Evolutionary conservation across 2,329 filamentous ascomycete species (phyloP).

Genomic region (Diaporthe capsici): DNA sequence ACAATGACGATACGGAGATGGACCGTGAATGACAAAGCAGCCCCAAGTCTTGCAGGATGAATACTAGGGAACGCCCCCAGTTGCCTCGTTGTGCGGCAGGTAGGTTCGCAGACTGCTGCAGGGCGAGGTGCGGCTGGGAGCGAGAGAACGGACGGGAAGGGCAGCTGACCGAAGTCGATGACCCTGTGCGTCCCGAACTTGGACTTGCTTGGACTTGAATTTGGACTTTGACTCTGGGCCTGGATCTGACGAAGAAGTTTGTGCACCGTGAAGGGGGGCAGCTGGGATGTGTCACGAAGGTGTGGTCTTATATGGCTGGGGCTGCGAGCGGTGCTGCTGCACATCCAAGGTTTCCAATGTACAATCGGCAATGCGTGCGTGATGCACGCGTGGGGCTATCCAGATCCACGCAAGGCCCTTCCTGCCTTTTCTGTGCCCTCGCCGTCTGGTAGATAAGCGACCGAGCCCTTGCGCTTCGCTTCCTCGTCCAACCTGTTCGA

Average conservation of each 20-base stretch:
- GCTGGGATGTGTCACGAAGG: slow-evolving; percentile 23
- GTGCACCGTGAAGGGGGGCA: slow-evolving; percentile 4
- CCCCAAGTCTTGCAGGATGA: background rate
- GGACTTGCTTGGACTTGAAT: background rate
- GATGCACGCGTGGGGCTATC: slow-evolving; percentile 28
- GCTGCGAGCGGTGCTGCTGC: slow-evolving; percentile 23
- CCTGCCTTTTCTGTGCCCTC: slow-evolving; percentile 15
- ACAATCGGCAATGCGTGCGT: slow-evolving; percentile 28
- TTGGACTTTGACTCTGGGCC: background rate
- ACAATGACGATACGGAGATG: background rate
- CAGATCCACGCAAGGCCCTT: slow-evolving; percentile 3
- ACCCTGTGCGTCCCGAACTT: slow-evolving; percentile 17
- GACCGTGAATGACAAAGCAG: background rate
- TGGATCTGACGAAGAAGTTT: slow-evolving; percentile 10
- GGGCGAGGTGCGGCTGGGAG: slow-evolving; percentile 18
- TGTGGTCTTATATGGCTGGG: slow-evolving; percentile 21
- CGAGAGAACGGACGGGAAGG: background rate
- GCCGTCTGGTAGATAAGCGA: slow-evolving; percentile 14
- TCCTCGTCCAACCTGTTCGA: background rate
- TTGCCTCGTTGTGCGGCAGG: background rate
- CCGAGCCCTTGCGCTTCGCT: background rate
- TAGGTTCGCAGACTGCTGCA: slow-evolving; percentile 9
- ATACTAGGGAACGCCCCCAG: slow-evolving; percentile 4
- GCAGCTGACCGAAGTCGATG: slow-evolving; percentile 25
- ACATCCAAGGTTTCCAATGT: slow-evolving; percentile 11